These are phyloP conservation scores for Candida maesae DNA, from an alignment of 805 yeast species.

Conservation along the genomic window DNA sequence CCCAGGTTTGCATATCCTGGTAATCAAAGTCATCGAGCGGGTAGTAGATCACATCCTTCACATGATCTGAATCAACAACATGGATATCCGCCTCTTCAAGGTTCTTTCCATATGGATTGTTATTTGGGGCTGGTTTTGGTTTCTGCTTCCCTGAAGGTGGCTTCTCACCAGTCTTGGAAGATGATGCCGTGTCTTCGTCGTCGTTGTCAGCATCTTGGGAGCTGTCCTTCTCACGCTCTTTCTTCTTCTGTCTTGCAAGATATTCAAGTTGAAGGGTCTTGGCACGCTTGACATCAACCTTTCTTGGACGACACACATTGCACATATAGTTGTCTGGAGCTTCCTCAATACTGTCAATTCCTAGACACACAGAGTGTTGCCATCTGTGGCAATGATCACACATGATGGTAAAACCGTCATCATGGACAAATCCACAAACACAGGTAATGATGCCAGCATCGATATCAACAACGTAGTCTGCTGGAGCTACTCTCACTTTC, in stretches of 20 bases:
- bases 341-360: conserved; percentile 61
- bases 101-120: conserved; percentile 26
- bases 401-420: conserved; percentile 92
- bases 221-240: conserved; percentile 10
- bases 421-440: conserved; percentile 81
- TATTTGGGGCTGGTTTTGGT: conserved; percentile 11
- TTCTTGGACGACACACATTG: conserved; percentile 64
- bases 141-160: conserved; percentile 12
- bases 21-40: conserved; percentile 36
- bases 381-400: conserved; percentile 90
- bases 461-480: conserved; percentile 59
- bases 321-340: conserved; percentile 84
- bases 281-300: conserved; percentile 42
- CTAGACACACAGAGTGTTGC: conserved; percentile 95
- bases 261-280: conserved; percentile 35
- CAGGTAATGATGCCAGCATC: conserved; percentile 88
- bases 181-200: conserved; percentile 6
- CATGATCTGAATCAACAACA: conserved; percentile 35
- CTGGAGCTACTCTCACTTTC: conserved; percentile 8
- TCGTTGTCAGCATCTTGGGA: conserved; percentile 5
- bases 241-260: conserved; percentile 16
- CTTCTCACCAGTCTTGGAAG: conserved; percentile 14
- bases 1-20: conserved; percentile 38
- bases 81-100: conserved; percentile 33
- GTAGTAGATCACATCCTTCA: conserved; percentile 30